phyloP scores from a whole-genome alignment of 768 basidiomycete genomes.

The Rhodotorula babjevae region DNA sequence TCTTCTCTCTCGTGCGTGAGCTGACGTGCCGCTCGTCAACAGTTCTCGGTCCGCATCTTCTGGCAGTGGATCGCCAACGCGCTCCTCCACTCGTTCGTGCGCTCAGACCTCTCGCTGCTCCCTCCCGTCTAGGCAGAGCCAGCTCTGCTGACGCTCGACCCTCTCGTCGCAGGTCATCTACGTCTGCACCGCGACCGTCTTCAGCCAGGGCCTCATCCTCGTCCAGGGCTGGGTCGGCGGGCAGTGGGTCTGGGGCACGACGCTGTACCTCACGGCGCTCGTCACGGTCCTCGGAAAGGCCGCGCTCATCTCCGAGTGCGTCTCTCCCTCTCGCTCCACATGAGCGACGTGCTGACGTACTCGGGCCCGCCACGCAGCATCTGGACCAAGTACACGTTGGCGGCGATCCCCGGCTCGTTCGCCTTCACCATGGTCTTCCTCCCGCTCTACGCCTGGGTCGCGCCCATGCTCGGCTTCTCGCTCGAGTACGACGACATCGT shows the following conservation, averaged over 20 bases:
- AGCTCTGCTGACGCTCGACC: background rate
- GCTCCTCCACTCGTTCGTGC: slow-evolving; percentile 77
- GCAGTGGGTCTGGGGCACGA: slow-evolving; percentile 99
- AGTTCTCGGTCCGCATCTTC: slow-evolving; percentile 78
- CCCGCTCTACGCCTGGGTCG: slow-evolving; percentile 79
- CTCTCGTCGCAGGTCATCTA: slow-evolving; percentile 62
- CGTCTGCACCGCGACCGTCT: slow-evolving; percentile 79
- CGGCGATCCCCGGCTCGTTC: slow-evolving; percentile 95
- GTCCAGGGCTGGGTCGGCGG: slow-evolving; percentile 75
- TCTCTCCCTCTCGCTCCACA: background rate
- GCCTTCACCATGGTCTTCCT: slow-evolving; percentile 93
- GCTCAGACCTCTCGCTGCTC: slow-evolving; percentile 46
- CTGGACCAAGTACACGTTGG: slow-evolving; percentile 98
- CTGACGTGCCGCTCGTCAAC: background rate
- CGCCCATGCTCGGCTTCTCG: slow-evolving; percentile 82
- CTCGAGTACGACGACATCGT: slow-evolving; percentile 85
- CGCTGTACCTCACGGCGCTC: slow-evolving; percentile 85
- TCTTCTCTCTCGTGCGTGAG: background rate
- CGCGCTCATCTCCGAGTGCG: slow-evolving; percentile 93
- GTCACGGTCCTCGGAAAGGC: slow-evolving; percentile 96
- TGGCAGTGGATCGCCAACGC: slow-evolving; percentile 90
- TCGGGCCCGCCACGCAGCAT: slow-evolving; percentile 54
- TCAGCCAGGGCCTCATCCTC: slow-evolving; percentile 87
- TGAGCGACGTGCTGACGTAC: background rate
- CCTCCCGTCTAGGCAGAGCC: background rate